These are phyloP conservation scores for Trypanosoma boissoni DNA, from an alignment of 208 protist genomes.

Conservation along the genomic window DNA sequence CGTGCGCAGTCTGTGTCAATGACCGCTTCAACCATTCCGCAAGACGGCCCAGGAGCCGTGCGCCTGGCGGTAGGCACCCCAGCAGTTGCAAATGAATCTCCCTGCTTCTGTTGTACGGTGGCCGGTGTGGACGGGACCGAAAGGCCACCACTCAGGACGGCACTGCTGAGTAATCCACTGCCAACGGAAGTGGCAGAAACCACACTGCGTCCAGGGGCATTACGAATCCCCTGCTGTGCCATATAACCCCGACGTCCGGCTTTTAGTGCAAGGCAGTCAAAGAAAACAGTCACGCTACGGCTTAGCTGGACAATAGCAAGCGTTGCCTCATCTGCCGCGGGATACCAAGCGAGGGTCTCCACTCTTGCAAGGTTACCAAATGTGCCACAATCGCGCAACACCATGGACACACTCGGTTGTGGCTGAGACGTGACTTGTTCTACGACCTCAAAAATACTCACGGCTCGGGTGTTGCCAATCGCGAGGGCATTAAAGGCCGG, in stretches of 20 bases:
- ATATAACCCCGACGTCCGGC: constrained; percentile 43
- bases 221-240: constrained; percentile 66
- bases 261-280: constrained; percentile 70
- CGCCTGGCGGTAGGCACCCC: no score
- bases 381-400: constrained; percentile 47
- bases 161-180: constrained; percentile 39
- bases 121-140: constrained; percentile 13
- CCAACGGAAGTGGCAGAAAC: constrained; percentile 37
- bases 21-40: constrained; percentile 63
- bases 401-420: constrained; percentile 21
- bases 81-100: no score
- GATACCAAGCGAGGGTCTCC: constrained; percentile 74
- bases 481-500: constrained; percentile 58
- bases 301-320: constrained; percentile 75
- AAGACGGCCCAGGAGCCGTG: no score
- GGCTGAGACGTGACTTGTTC: not conserved
- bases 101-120: no score
- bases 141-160: constrained; percentile 31
- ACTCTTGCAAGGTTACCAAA: constrained; percentile 71
- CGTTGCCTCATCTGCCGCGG: constrained; percentile 53
- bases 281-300: constrained; percentile 61
- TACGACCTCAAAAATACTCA: constrained; percentile 71
- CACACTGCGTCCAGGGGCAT: constrained; percentile 38
- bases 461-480: constrained; percentile 65
- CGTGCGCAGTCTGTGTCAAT: constrained; percentile 62